A percentile compares a stretch with the other conserved stretches of the same genome.
Conservation (phyloP, 1,284 basidiomycete species). For the Leccinum fuscescens region DNA sequence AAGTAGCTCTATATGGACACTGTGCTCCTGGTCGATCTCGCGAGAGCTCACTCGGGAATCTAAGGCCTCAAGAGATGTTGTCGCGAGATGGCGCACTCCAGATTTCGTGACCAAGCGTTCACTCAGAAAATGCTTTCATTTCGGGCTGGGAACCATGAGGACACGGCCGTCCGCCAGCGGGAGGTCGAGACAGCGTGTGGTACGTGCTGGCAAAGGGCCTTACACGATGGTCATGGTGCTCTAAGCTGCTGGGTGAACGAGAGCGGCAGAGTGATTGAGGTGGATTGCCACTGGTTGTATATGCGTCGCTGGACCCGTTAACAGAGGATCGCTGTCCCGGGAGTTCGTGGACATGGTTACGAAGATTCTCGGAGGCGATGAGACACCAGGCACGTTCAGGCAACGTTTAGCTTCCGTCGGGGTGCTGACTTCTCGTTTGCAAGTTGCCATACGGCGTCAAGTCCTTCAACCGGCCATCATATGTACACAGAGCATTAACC, state of each 20-base stretch:
- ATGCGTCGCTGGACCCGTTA: not conserved
- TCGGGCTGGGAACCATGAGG: slow-evolving; percentile 26
- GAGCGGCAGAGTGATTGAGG: slow-evolving; percentile 59
- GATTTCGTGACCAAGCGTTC: slow-evolving; percentile 34
- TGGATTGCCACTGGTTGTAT: slow-evolving; percentile 22
- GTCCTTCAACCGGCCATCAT: slow-evolving; percentile 56
- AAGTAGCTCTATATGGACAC: no score
- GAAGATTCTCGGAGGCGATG: slow-evolving; percentile 42
- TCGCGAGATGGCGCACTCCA: slow-evolving; percentile 28
- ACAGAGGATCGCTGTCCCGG: slow-evolving; percentile 33
- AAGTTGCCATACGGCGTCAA: slow-evolving; percentile 51
- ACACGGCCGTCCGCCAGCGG: slow-evolving; percentile 37
- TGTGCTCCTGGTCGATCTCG: slow-evolving; percentile 49
- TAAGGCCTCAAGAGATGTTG: slow-evolving; percentile 30
- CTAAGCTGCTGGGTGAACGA: slow-evolving; percentile 49
- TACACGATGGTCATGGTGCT: slow-evolving; percentile 65
- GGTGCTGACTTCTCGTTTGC: slow-evolving; percentile 5
- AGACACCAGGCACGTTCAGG: slow-evolving; percentile 41
- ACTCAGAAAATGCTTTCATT: no score
- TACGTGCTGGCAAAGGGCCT: slow-evolving; percentile 52
- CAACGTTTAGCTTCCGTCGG: not conserved
- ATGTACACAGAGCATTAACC: slow-evolving; percentile 55
- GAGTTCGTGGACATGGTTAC: slow-evolving; percentile 48
- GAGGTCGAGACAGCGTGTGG: slow-evolving; percentile 49
- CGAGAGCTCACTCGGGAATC: slow-evolving; percentile 34